A percentile compares a stretch with the other conserved stretches of the same genome.
These are phyloP conservation scores for Thamnidium elegans DNA, from an alignment of 192 early-diverging fungal genomes.

Conservation along the genomic window DNA sequence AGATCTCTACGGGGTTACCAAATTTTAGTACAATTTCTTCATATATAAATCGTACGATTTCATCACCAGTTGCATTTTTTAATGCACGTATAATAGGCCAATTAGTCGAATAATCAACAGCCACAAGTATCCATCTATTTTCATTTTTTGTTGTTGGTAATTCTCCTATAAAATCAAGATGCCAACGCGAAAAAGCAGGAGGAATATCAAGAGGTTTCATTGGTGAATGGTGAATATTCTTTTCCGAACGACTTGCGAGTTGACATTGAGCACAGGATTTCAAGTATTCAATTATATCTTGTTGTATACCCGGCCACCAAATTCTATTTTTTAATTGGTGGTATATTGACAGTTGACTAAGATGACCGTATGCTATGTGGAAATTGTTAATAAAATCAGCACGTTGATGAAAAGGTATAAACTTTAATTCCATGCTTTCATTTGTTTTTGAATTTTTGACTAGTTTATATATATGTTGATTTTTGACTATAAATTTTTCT, in stretches of 20 bases:
- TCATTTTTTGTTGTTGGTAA: not conserved
- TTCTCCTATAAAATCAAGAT: conserved; percentile 13
- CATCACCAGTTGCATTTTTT: conserved; percentile 3
- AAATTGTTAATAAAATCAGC: conserved; percentile 10
- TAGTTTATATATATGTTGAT: not conserved
- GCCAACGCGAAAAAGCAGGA: not conserved
- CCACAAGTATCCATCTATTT: conserved; percentile 25
- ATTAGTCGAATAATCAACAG: conserved; percentile 30
- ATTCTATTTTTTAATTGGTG: not conserved
- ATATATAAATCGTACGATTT: conserved; percentile 27
- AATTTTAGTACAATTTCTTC: conserved; percentile 27
- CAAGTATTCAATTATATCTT: conserved; percentile 6
- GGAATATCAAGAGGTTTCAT: conserved; percentile 10
- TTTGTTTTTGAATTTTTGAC: not conserved
- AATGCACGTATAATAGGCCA: conserved; percentile 29
- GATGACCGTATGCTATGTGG: conserved; percentile 2
- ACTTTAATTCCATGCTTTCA: not conserved
- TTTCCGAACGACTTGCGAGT: not conserved
- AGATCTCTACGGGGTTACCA: conserved; percentile 2
- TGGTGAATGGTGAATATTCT: not conserved
- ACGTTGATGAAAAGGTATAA: not conserved
- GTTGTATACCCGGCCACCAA: conserved; percentile 20
- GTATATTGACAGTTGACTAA: not conserved
- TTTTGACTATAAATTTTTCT: not conserved
- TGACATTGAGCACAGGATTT: conserved; percentile 10